Percentiles rank a stretch among this genome's conserved stretches.
These are phyloP conservation scores for Saccharomycopsis guyanensis DNA, from an alignment of 805 yeast species.

Conservation along the genomic window DNA sequence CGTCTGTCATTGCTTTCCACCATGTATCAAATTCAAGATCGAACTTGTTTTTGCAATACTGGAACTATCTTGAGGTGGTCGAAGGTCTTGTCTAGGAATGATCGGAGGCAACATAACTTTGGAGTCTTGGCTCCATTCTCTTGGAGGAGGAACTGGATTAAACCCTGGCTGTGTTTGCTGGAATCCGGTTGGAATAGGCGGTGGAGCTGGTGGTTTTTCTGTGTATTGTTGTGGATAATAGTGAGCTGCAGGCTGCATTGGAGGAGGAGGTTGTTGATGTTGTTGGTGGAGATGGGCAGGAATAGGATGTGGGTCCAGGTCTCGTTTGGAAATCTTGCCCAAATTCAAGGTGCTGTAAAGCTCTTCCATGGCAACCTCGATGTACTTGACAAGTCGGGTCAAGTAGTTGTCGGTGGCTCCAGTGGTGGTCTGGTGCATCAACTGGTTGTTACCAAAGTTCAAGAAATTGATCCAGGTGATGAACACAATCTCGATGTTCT, in stretches of 20 bases:
- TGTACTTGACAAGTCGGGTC: constrained; percentile 15
- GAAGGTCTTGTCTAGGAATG: neutral
- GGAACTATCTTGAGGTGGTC: neutral
- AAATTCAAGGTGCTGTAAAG: constrained; percentile 14
- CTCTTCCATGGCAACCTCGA: constrained; percentile 16
- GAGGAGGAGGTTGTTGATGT: constrained; percentile 23
- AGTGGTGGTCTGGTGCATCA: constrained; percentile 10
- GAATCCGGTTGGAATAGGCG: neutral
- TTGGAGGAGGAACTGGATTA: neutral
- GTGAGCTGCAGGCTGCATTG: neutral
- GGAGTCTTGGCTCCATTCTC: neutral
- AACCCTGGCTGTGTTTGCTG: neutral
- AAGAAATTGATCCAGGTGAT: constrained; percentile 21
- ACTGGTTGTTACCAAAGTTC: constrained; percentile 19
- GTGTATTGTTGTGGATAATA: neutral
- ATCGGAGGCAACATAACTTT: constrained; percentile 5
- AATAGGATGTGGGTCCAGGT: too few species aligned
- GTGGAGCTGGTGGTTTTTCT: neutral
- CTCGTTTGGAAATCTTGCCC: too few species aligned
- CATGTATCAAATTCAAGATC: constrained; percentile 9
- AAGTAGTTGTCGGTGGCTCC: constrained; percentile 13
- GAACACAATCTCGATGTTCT: constrained; percentile 19
- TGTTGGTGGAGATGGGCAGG: too few species aligned
- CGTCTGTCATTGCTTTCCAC: neutral
- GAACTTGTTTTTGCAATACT: constrained; percentile 3